These are phyloP conservation scores for Backusella morwellensis DNA, from an alignment of 192 early-diverging fungal species.

Conservation along the genomic window DNA sequence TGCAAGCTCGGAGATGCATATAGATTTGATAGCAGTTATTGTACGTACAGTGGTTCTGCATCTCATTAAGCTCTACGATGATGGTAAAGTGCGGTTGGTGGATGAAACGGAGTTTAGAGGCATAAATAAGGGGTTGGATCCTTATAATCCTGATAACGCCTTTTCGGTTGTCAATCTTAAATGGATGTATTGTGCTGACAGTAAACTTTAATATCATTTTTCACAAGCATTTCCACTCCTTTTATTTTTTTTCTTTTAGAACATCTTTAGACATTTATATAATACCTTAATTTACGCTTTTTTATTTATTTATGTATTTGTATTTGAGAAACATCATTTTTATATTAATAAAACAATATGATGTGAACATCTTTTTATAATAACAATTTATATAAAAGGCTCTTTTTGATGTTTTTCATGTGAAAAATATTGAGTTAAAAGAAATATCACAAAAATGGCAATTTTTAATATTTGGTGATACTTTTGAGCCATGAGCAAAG, in stretches of 20 bases:
- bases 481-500: too few relatives aligned
- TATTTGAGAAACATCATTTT: not conserved
- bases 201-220: not conserved
- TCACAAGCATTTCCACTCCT: too few relatives aligned
- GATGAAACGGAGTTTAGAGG: not conserved
- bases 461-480: not conserved
- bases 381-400: not conserved
- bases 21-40: not conserved
- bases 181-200: not conserved
- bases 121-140: not conserved
- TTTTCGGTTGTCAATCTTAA: not conserved
- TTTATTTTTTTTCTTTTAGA: not conserved
- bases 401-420: not conserved
- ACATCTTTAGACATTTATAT: not conserved
- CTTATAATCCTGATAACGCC: not conserved
- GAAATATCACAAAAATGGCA: not conserved
- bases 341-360: not conserved
- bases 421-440: not conserved
- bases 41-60: not conserved
- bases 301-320: not conserved
- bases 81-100: not conserved
- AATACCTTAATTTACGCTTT: too few relatives aligned
- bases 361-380: not conserved
- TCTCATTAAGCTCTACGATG: slow-evolving; percentile 2
- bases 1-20: not conserved